These are phyloP conservation scores for Cercospora brassicicola DNA, from an alignment of 2,329 filamentous ascomycete species.

Conservation along the genomic window DNA sequence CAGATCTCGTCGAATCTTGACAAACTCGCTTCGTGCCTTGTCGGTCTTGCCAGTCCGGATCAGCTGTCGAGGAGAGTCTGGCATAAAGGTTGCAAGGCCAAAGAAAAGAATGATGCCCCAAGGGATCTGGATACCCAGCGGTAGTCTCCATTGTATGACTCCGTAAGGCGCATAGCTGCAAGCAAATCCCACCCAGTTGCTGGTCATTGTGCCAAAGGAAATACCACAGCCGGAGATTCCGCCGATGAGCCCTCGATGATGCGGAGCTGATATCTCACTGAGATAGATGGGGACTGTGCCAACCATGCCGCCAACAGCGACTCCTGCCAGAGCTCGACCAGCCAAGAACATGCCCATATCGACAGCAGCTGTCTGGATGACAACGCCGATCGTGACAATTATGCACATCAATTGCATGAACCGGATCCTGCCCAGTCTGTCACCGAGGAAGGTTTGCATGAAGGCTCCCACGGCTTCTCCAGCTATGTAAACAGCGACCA, in stretches of 20 bases:
- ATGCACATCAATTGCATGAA: constrained; percentile 51
- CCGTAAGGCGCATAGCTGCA: constrained; percentile 57
- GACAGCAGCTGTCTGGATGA: constrained; percentile 56
- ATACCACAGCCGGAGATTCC: constrained; percentile 54
- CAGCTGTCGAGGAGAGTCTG: constrained; percentile 56
- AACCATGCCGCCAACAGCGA: constrained; percentile 36
- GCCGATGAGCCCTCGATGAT: constrained; percentile 54
- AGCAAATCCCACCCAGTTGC: constrained; percentile 60
- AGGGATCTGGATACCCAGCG: constrained; percentile 57
- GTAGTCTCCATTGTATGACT: constrained; percentile 56
- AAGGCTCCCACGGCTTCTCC: constrained; percentile 58
- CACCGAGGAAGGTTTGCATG: constrained; percentile 54
- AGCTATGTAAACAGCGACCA: constrained; percentile 59
- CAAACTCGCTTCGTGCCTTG: constrained; percentile 51
- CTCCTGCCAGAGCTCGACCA: constrained; percentile 34
- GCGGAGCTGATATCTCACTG: constrained; percentile 53
- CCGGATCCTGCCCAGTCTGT: constrained; percentile 45
- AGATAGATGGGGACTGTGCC: constrained; percentile 58
- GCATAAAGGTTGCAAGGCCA: constrained; percentile 59
- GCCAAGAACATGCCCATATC: constrained; percentile 43
- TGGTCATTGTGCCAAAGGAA: constrained; percentile 57
- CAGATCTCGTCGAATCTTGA: constrained; percentile 51
- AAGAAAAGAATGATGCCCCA: constrained; percentile 57
- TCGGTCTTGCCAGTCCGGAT: constrained; percentile 54
- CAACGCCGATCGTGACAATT: constrained; percentile 56